phyloP scores from a whole-genome alignment of 805 yeast genomes.

The Cyberlindnera mycetangii region DNA sequence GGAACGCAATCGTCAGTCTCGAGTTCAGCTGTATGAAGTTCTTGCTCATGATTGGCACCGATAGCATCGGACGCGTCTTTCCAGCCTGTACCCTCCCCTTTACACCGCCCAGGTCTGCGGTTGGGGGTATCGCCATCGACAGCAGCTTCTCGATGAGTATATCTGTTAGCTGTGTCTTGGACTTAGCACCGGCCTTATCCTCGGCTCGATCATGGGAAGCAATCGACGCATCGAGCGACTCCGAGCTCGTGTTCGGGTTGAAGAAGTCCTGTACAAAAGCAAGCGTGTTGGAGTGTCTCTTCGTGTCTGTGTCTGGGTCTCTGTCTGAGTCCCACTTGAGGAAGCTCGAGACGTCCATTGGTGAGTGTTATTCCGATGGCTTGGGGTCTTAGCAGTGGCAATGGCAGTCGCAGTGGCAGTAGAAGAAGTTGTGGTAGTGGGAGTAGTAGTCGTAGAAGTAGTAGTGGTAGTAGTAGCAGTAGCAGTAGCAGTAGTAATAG shows the following conservation, averaged over 20 bases:
- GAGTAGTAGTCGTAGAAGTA: no score
- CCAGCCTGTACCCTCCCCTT: constrained; percentile 58
- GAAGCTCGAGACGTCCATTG: constrained; percentile 26
- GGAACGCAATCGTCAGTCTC: constrained; percentile 60
- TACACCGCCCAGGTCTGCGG: constrained; percentile 44
- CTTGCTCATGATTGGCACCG: constrained; percentile 65
- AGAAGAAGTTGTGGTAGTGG: no score
- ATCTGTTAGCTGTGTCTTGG: constrained; percentile 46
- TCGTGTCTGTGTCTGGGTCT: neutral
- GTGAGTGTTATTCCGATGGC: neutral
- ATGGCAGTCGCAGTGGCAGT: neutral
- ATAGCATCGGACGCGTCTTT: constrained; percentile 61
- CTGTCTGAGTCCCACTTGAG: constrained; percentile 29
- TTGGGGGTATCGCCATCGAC: constrained; percentile 68
- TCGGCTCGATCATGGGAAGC: no score
- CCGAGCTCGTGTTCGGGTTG: constrained; percentile 1
- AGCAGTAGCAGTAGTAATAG: no score
- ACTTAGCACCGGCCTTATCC: no score
- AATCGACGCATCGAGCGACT: constrained; percentile 3
- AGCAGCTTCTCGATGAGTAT: constrained; percentile 69
- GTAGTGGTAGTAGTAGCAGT: no score
- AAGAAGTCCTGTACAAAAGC: constrained; percentile 22
- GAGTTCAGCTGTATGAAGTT: constrained; percentile 63
- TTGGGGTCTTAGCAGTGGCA: neutral
- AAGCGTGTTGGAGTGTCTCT: constrained; percentile 10